Evolutionary conservation across 2,329 filamentous ascomycete genomes (phyloP), one percentile per base, ranked within the genome.

Genomic region (Colletotrichum paranaense): DNA sequence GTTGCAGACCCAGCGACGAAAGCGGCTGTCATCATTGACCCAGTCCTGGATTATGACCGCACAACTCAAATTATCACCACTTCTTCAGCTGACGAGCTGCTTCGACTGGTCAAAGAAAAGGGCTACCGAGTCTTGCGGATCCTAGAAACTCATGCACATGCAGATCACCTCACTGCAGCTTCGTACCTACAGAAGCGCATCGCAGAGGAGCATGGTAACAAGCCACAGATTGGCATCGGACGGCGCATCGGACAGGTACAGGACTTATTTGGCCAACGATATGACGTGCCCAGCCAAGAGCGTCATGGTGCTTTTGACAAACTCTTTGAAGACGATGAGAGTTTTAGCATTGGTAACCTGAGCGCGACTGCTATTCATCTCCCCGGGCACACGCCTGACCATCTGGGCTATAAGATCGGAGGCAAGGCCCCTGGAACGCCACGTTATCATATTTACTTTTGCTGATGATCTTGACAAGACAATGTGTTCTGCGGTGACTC

Each of bases 91-190:
- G 89, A 92, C 71, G 57, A 72, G 0, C 75, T 93, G 0, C 81
- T 92, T 0, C 75, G 81, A 0, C 28, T 88, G 0, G 78, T 90
- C 7, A 75, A 77, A 4, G 76, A 85, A 1, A 79, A 87, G 1
- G 81, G 81, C 1, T 91, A 91, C 77, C 83, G 74, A 0, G 77
- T 92, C 11, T 81, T 83, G 0, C 81, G 79, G 53, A 89, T 93
- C 22, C 83, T 92, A 3, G 91, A 93, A 75, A 92, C 91, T 0
- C 91, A 93, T 77, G 87, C 84, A 0, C 88, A 92, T 73, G 89
- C 89, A 4, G 89, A 92, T 68, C 90, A 92, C 72, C 74, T 92
- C 0, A 92, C 89, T 0, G 87, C 91, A 0, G 84, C 90, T 0
- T 84, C 84, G 4, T 92, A 92, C 77, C 83, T 93, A 0, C 88